Evolutionary conservation across 2,329 filamentous ascomycete species (phyloP).

Genomic region (Trichoderma citrinoviride): DNA sequence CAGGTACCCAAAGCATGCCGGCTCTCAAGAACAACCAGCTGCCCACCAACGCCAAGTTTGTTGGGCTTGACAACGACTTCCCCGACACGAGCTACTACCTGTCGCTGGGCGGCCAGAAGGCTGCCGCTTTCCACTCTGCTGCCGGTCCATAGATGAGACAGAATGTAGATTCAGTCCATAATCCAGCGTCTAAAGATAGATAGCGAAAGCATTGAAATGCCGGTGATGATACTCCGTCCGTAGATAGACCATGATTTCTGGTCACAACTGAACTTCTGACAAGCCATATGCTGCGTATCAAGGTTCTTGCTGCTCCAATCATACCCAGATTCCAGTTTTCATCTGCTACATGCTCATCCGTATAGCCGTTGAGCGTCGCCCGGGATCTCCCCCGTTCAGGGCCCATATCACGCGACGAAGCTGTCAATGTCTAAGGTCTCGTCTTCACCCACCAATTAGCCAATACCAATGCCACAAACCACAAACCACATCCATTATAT

Average conservation of each 20-base stretch:
- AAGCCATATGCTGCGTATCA: no score
- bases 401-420: neutral
- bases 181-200: neutral
- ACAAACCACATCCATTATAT: neutral
- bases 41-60: slow-evolving; percentile 16
- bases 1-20: slow-evolving; percentile 16
- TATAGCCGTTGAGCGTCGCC: no score
- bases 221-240: no score
- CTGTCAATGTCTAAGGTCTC: neutral
- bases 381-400: neutral
- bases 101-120: slow-evolving; percentile 8
- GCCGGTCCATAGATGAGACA: neutral
- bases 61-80: slow-evolving; percentile 12
- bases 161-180: neutral
- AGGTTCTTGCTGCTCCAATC: neutral
- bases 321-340: neutral
- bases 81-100: slow-evolving; percentile 16
- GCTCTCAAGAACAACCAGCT: slow-evolving; percentile 14
- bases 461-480: neutral
- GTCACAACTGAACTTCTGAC: no score
- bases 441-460: neutral
- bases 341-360: neutral
- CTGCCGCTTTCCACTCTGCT: slow-evolving; percentile 11
- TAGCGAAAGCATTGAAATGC: neutral
- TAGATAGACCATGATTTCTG: no score